A percentile compares a stretch with the other conserved stretches of the same genome.
These are phyloP conservation scores for Diaporthe sp. DNA, from an alignment of 2,329 filamentous ascomycete genomes.

Conservation along the genomic window DNA sequence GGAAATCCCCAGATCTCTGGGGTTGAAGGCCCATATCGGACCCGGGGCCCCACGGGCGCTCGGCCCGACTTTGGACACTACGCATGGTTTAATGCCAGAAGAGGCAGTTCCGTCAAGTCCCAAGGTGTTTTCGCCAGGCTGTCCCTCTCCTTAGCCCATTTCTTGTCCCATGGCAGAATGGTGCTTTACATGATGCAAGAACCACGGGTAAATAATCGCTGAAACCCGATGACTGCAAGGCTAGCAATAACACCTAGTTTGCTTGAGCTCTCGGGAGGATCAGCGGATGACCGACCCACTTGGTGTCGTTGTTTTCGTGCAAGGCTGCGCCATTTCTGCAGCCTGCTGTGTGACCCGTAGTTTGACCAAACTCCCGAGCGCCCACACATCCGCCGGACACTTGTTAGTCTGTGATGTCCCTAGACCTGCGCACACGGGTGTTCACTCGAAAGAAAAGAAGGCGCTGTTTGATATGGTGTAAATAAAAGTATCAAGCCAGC, in stretches of 20 bases:
- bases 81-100: neutral
- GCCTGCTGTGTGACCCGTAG: neutral
- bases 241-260: neutral
- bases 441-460: too few relatives aligned
- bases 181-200: neutral
- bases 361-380: neutral
- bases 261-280: neutral
- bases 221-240: neutral
- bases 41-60: conserved; percentile 17
- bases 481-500: neutral
- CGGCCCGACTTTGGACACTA: neutral
- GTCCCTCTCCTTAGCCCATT: neutral
- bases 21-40: neutral
- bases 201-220: neutral
- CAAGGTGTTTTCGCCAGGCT: neutral
- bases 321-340: neutral
- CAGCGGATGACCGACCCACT: neutral
- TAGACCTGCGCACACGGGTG: neutral
- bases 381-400: neutral
- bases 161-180: neutral
- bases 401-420: neutral
- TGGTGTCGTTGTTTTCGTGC: neutral
- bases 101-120: conserved; percentile 5
- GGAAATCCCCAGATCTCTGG: conserved; percentile 1
- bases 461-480: neutral